These are phyloP conservation scores for Paecilomyces sp. DNA, from an alignment of 2,329 filamentous ascomycete species.

Conservation along the genomic window DNA sequence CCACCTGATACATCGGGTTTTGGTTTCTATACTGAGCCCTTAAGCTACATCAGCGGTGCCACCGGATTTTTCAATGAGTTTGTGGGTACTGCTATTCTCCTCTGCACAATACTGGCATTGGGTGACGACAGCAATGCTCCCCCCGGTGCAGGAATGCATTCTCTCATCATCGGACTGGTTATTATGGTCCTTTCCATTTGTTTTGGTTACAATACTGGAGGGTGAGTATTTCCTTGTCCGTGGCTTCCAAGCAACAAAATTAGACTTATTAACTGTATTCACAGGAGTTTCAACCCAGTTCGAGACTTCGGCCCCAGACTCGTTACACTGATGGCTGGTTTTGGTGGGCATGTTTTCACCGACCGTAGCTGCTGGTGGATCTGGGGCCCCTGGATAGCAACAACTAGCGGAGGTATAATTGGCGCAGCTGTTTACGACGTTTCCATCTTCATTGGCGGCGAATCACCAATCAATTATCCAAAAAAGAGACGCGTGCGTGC, in stretches of 20 bases:
- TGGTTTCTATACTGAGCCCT: neutral
- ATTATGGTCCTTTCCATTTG: neutral
- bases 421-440: too few species aligned
- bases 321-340: neutral
- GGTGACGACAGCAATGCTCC: neutral
- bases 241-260: too few species aligned
- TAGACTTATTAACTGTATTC: too few species aligned
- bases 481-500: neutral
- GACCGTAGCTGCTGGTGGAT: neutral
- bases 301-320: neutral
- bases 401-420: too few species aligned
- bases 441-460: neutral
- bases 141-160: neutral
- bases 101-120: neutral
- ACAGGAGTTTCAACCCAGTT: too few species aligned
- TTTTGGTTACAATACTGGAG: neutral
- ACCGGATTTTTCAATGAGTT: neutral
- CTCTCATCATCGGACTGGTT: neutral
- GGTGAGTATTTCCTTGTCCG: neutral
- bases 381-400: neutral
- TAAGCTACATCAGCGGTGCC: neutral
- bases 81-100: neutral
- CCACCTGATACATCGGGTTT: neutral
- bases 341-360: neutral
- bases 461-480: neutral